Evolutionary conservation across 106 monocot species (phyloP).

Genomic region (Dendrobium nobile): DNA sequence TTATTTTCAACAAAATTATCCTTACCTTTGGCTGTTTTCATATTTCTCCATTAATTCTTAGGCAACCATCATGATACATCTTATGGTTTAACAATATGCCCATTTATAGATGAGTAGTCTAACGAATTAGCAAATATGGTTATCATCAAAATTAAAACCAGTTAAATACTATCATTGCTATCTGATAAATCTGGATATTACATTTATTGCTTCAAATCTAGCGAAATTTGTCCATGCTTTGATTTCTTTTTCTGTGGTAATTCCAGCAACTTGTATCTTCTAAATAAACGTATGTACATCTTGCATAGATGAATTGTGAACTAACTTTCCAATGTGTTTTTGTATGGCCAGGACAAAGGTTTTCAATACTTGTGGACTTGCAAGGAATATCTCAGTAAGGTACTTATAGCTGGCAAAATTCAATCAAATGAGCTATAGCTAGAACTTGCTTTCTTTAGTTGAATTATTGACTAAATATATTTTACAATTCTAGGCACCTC

Average conservation of each 20-base stretch:
- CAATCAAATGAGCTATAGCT: not conserved
- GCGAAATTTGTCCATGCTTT: not conserved
- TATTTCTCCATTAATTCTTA: not conserved
- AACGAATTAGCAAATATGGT: not conserved
- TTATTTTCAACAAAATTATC: not conserved
- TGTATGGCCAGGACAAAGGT: constrained; percentile 40
- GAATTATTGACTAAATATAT: not conserved
- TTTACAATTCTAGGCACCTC: constrained; percentile 28
- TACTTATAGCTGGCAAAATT: constrained; percentile 7
- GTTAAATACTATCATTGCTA: not conserved
- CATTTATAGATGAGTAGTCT: not conserved
- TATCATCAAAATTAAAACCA: not conserved
- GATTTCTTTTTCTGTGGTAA: not conserved
- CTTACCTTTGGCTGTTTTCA: not conserved
- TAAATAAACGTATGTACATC: not conserved
- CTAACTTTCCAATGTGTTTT: constrained; percentile 13
- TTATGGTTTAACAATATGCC: not conserved
- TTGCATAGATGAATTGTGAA: constrained; percentile 3
- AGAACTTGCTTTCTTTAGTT: not conserved
- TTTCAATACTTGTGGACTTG: constrained; percentile 50
- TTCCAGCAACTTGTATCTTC: not conserved
- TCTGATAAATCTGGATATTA: not conserved
- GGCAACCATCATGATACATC: not conserved
- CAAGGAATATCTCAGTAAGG: constrained; percentile 33
- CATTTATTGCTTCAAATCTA: not conserved